phyloP scores from a whole-genome alignment of 441 rosid species.

The Lepidium campestre region DNA sequence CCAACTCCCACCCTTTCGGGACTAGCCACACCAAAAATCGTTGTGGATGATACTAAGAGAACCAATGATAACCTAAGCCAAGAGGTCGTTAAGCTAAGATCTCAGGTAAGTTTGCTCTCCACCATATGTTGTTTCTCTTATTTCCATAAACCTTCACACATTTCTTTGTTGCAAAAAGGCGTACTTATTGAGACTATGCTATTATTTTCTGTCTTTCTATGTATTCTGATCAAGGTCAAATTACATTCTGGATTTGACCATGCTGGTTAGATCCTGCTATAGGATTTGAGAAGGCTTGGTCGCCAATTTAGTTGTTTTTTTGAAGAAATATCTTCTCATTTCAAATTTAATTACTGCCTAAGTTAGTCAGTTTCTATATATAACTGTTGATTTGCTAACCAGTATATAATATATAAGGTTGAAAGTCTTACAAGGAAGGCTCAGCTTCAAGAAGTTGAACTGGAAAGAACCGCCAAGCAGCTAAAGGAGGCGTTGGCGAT shows the following conservation, averaged over 20 bases:
- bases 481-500: slow-evolving; percentile 81
- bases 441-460: slow-evolving; percentile 83
- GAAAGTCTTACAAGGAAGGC: slow-evolving; percentile 78
- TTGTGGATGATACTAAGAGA: slow-evolving; percentile 67
- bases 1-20: slow-evolving; percentile 91
- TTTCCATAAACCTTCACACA: neutral
- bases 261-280: slow-evolving; percentile 3
- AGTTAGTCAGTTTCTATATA: slow-evolving; percentile 1
- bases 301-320: neutral
- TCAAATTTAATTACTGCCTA: neutral
- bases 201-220: neutral
- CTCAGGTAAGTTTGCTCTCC: slow-evolving; percentile 47
- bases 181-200: neutral
- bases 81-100: slow-evolving; percentile 79
- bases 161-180: neutral
- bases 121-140: neutral
- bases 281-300: neutral
- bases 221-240: neutral
- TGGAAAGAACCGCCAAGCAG: slow-evolving; percentile 83
- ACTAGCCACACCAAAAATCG: slow-evolving; percentile 65
- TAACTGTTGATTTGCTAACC: slow-evolving; percentile 21
- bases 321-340: neutral
- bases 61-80: slow-evolving; percentile 67
- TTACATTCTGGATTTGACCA: neutral
- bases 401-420: slow-evolving; percentile 42